These are phyloP conservation scores for Epichloe bromicola DNA, from an alignment of 2,329 filamentous ascomycete species.

Conservation along the genomic window DNA sequence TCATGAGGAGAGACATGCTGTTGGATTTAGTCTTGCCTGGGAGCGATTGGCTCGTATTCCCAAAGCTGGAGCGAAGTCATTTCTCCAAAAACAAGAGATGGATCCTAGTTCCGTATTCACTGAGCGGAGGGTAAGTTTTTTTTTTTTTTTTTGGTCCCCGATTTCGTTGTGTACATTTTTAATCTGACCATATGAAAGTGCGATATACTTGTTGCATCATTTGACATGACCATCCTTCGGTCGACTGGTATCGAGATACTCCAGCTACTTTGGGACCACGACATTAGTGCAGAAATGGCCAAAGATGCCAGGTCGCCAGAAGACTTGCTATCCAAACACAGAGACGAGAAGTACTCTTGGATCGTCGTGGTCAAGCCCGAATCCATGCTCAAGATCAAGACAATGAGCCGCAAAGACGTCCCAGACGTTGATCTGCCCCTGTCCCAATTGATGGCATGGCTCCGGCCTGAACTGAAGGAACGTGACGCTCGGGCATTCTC, in stretches of 20 bases:
- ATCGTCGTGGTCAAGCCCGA: constrained; percentile 77
- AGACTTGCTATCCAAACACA: constrained; percentile 63
- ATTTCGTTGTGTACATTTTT: neutral
- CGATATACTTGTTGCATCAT: constrained; percentile 81
- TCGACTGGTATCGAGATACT: constrained; percentile 66
- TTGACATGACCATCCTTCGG: constrained; percentile 64
- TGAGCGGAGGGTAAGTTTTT: constrained; percentile 43
- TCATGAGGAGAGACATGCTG: constrained; percentile 60
- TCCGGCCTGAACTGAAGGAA: constrained; percentile 72
- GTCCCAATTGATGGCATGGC: constrained; percentile 62
- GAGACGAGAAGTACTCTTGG: constrained; percentile 71
- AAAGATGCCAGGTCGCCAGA: constrained; percentile 67
- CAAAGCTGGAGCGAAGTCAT: constrained; percentile 40
- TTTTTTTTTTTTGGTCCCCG: neutral
- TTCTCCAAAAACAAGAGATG: constrained; percentile 57
- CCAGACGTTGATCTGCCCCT: constrained; percentile 63
- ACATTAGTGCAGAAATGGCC: constrained; percentile 80
- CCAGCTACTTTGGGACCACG: constrained; percentile 65
- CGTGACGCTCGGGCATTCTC: constrained; percentile 50
- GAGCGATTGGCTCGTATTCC: constrained; percentile 62
- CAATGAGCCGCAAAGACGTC: constrained; percentile 60
- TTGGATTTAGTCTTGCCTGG: constrained; percentile 86
- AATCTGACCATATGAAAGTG: constrained; percentile 35
- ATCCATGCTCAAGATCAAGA: constrained; percentile 66
- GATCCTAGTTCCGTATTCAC: constrained; percentile 48